These are phyloP conservation scores for Camelina sativa DNA, from an alignment of 345 rosid species.

Conservation along the genomic window DNA sequence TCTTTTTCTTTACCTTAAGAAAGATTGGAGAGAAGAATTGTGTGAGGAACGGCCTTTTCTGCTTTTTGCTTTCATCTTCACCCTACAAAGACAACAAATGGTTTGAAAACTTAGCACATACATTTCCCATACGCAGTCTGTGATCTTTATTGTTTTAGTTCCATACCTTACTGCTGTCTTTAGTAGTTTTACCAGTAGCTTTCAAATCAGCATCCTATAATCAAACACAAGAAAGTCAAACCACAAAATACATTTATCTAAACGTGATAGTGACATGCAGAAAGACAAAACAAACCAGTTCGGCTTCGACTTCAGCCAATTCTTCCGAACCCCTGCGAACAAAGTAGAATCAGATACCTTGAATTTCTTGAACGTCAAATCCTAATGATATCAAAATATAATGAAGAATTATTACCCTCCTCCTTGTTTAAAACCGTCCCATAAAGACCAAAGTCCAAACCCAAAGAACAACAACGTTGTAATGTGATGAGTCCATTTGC, in stretches of 20 bases:
- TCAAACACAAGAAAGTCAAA: constrained; percentile 18
- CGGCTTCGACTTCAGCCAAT: constrained; percentile 89
- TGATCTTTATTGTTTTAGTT: background rate
- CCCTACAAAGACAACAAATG: constrained; percentile 45
- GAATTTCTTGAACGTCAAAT: no score
- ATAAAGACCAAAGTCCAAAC: constrained; percentile 91
- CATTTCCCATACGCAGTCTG: background rate
- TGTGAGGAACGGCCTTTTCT: constrained; percentile 68
- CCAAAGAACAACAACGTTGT: constrained; percentile 84
- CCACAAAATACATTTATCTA: constrained; percentile 20
- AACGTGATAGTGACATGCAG: background rate
- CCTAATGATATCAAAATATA: no score
- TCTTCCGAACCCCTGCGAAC: constrained; percentile 72
- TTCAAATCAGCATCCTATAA: constrained; percentile 79
- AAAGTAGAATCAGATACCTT: constrained; percentile 21
- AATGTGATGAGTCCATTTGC: constrained; percentile 91
- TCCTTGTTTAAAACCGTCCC: constrained; percentile 77
- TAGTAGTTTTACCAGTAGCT: constrained; percentile 50
- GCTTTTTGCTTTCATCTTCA: constrained; percentile 78
- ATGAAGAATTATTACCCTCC: constrained; percentile 50
- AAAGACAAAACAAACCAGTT: constrained; percentile 61
- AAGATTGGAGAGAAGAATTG: constrained; percentile 91
- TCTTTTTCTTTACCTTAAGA: constrained; percentile 62
- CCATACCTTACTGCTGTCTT: constrained; percentile 62
- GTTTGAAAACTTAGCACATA: constrained; percentile 4